phyloP scores from a whole-genome alignment of 1,139 yeast species.

The Protomyces gravidus region DNA sequence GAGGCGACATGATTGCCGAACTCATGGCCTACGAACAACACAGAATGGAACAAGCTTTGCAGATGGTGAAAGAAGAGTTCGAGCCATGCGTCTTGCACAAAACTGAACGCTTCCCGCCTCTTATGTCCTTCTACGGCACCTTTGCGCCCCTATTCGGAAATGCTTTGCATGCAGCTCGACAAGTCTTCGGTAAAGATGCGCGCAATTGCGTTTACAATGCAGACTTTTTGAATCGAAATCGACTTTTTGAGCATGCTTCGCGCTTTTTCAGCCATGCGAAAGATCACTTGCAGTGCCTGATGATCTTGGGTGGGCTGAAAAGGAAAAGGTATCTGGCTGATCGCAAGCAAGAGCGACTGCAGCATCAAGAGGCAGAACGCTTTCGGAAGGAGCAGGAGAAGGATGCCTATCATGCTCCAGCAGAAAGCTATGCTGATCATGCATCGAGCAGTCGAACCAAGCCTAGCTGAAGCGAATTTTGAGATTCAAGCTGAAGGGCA shows the following conservation, averaged over 20 bases:
- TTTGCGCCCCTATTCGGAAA: slow-evolving; percentile 16
- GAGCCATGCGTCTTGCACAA: slow-evolving; percentile 5
- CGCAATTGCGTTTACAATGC: slow-evolving; percentile 13
- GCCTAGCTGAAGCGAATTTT: slow-evolving; percentile 1
- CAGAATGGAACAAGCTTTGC: slow-evolving; percentile 4
- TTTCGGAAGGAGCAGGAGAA: background rate
- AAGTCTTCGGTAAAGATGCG: slow-evolving; percentile 3
- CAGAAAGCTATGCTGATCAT: no score
- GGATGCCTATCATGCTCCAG: background rate
- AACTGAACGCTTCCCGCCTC: slow-evolving; percentile 12
- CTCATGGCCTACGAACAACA: slow-evolving; percentile 13
- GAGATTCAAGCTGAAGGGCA: slow-evolving; percentile 45
- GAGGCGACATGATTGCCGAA: slow-evolving; percentile 1
- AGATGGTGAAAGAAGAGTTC: background rate
- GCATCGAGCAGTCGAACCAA: background rate
- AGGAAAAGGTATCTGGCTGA: background rate
- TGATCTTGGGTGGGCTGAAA: slow-evolving; percentile 4
- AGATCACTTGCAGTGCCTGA: slow-evolving; percentile 12
- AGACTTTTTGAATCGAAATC: slow-evolving; percentile 4
- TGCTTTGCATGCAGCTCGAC: slow-evolving; percentile 21
- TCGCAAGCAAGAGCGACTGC: background rate
- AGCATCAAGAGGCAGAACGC: background rate
- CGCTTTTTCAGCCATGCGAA: slow-evolving; percentile 9
- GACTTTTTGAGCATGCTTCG: slow-evolving; percentile 5
- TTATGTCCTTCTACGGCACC: slow-evolving; percentile 2